Conservation (phyloP, 202 grass and related monocot genomes). For the Dendrocalamus latiflorus region DNA sequence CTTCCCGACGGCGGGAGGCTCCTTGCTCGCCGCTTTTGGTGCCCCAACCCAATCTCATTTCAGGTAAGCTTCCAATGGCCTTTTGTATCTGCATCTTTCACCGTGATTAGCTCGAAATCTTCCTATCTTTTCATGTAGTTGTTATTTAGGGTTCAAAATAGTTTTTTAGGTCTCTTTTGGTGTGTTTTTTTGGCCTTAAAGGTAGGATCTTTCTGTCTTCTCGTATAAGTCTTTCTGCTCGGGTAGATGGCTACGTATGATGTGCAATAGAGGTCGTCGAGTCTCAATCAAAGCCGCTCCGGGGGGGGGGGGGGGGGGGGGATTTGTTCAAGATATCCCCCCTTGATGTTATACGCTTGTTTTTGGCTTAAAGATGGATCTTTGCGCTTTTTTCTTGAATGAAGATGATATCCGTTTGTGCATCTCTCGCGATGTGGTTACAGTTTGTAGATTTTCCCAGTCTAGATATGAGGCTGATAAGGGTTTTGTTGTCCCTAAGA, state of each 20-base stretch:
- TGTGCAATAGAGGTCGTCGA: background rate
- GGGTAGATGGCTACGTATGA: background rate
- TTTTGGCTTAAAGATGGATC: too few relatives aligned
- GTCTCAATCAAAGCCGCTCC: too few relatives aligned
- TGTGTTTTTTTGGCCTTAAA: background rate
- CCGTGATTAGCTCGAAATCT: background rate
- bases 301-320: rapidly evolving
- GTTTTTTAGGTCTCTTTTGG: background rate
- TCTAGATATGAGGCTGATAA: background rate
- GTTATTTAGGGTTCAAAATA: background rate
- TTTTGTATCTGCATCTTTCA: background rate
- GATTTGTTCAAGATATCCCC: too few relatives aligned
- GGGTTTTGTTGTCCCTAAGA: background rate
- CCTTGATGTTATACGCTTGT: too few relatives aligned
- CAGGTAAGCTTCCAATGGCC: background rate
- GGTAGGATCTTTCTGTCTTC: background rate
- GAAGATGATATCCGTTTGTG: too few relatives aligned
- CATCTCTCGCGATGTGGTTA: too few relatives aligned
- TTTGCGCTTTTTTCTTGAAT: too few relatives aligned
- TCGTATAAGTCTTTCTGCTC: background rate
- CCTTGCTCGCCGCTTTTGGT: background rate
- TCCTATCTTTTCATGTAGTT: background rate
- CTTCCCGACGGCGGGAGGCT: background rate
- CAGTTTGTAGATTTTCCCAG: too few relatives aligned
- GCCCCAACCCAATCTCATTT: background rate